Base-by-base conservation (phyloP, 2,329 filamentous ascomycete species). In the Conoideocrella luteorostrata region DNA sequence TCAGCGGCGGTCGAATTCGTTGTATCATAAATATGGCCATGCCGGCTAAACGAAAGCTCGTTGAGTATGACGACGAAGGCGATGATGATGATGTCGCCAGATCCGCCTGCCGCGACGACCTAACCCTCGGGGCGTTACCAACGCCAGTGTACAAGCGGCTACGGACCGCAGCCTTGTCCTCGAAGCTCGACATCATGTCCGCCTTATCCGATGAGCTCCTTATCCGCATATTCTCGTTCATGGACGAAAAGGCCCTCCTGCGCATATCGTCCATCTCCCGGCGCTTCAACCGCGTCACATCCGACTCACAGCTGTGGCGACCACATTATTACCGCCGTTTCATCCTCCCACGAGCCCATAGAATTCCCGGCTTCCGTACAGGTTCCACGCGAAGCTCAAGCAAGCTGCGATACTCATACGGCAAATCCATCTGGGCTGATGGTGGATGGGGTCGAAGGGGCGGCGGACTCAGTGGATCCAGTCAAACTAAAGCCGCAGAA, bases 221-320 rank as follows among this genome's bases (percentile, higher is more conserved):
- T 24, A 69, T 97, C 44, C 86, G 89, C 53, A 86, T 96, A 47
- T 72, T 96, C 28, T 85, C 85, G 4, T 85, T 80, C 58, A 72
- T 95, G n/a, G 69, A 84, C 2, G 77, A 87, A 23, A 67, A 74
- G 7, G 77, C 83, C 22, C 75, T 97, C 7, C 72, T 88, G 42
- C 68, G 70, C 41, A 70, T 77, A 28, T 68, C 73, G 5, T 69
- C 80, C 43, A 73, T 90, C n/a, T 96, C 88, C 2, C 79, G 69
- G 43, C 87, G 86, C 47, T 85, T 95, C 57, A 73, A 81, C 53
- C 72, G 72, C 30, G 74, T 97, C 15, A 77, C 87, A 7, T 74
- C 77, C 43, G 93, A 97, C 62, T 84, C 85, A 1, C 88, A 96
- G 60, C 69, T 97, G 45, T 98, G 93, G 93, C 93, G 91, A 62